phyloP scores from a whole-genome alignment of 1,139 yeast genomes.

The Magnusiomyces ingens region DNA sequence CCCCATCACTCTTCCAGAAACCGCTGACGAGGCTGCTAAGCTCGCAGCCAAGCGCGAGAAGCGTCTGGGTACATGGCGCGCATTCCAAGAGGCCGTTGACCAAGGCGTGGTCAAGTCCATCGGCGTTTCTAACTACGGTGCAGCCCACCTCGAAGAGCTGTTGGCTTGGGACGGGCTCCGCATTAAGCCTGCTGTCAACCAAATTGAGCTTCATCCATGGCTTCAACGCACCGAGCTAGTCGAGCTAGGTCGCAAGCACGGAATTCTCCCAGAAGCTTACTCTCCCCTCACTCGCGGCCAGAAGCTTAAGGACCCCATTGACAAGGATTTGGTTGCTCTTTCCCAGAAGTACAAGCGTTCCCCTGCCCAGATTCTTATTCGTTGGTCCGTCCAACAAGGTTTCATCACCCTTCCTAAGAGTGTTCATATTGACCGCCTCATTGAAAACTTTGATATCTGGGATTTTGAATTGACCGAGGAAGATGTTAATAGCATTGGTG shows the following conservation, averaged over 20 bases:
- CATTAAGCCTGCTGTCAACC: slow-evolving; percentile 61
- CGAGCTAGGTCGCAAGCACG: slow-evolving; percentile 46
- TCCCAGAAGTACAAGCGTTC: slow-evolving; percentile 49
- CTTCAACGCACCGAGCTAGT: slow-evolving; percentile 62
- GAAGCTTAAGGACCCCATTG: slow-evolving; percentile 35
- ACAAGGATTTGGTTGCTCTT: slow-evolving; percentile 37
- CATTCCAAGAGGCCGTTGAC: slow-evolving; percentile 14
- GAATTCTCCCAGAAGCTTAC: slow-evolving; percentile 61
- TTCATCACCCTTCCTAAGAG: slow-evolving; percentile 68
- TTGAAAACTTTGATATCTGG: slow-evolving; percentile 45
- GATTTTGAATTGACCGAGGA: slow-evolving; percentile 43
- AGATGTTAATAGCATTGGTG: slow-evolving; percentile 30
- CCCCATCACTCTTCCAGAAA: not conserved
- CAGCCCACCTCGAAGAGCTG: slow-evolving; percentile 45
- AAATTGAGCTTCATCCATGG: slow-evolving; percentile 71
- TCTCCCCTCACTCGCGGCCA: slow-evolving; percentile 49
- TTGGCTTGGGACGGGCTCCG: slow-evolving; percentile 45
- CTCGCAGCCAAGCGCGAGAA: not conserved
- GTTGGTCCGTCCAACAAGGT: slow-evolving; percentile 67
- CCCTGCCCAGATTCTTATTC: slow-evolving; percentile 57
- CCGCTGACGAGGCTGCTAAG: not conserved
- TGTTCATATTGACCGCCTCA: slow-evolving; percentile 51
- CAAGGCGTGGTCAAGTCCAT: slow-evolving; percentile 54
- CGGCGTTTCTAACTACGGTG: slow-evolving; percentile 72
- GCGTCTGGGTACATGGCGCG: slow-evolving; percentile 33